Conservation (phyloP, 257 asterid species). For the Solanum pinnatisectum region DNA sequence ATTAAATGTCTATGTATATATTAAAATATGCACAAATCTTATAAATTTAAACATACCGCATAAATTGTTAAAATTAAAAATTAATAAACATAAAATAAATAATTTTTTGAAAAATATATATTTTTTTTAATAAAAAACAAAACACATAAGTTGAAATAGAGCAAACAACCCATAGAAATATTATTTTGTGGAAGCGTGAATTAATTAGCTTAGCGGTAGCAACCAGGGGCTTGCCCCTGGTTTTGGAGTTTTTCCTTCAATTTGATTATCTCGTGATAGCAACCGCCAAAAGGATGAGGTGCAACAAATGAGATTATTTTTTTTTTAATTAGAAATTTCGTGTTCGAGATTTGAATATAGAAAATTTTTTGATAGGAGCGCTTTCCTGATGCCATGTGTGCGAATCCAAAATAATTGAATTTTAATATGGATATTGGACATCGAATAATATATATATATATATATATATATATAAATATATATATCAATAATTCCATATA, state of each 20-base stretch:
- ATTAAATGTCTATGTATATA: not conserved
- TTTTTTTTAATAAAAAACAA: not conserved
- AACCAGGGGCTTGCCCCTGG: not conserved
- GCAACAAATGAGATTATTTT: fast-evolving
- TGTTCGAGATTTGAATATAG: too few species aligned
- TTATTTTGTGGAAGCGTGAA: not conserved
- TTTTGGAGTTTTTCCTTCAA: not conserved
- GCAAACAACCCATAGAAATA: not conserved
- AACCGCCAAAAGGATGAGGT: too few species aligned
- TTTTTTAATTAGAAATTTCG: fast-evolving
- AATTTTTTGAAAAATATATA: not conserved
- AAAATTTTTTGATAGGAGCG: too few species aligned
- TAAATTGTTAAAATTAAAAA: not conserved
- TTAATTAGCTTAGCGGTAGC: not conserved
- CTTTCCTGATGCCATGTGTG: fast-evolving
- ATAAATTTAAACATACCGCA: not conserved
- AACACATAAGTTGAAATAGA: not conserved
- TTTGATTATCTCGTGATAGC: not conserved
- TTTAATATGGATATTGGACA: too few species aligned
- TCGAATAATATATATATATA: too few species aligned
- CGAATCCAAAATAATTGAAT: fast-evolving
- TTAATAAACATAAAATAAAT: not conserved
- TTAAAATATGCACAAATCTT: not conserved
- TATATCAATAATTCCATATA: too few species aligned
- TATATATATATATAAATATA: too few species aligned